These are phyloP conservation scores for Colletotrichum orchidophilum DNA, from an alignment of 2,329 filamentous ascomycete species.

Conservation along the genomic window DNA sequence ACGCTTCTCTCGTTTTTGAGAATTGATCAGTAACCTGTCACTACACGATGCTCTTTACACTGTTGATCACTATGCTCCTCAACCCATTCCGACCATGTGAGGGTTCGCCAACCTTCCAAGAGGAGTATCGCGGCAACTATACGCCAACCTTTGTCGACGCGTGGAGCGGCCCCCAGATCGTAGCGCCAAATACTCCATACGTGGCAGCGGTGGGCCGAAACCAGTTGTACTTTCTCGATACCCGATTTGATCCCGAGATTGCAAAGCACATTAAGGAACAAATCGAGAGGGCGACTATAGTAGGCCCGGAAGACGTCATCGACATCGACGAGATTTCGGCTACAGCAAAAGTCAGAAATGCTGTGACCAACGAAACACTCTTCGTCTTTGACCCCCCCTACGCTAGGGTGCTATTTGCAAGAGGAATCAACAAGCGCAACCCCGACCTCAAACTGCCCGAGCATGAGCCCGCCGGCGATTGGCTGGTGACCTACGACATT, in stretches of 20 bases:
- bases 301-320: neutral
- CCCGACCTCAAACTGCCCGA: slow-evolving; percentile 23
- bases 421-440: slow-evolving; percentile 31
- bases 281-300: slow-evolving; percentile 22
- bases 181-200: slow-evolving; percentile 34
- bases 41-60: neutral
- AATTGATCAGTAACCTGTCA: neutral
- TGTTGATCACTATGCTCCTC: neutral
- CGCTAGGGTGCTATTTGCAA: slow-evolving; percentile 29
- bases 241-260: slow-evolving; percentile 13
- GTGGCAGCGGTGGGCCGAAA: slow-evolving; percentile 29
- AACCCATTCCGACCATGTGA: neutral
- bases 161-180: slow-evolving; percentile 27
- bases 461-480: slow-evolving; percentile 13
- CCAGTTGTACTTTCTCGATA: slow-evolving; percentile 34
- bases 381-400: slow-evolving; percentile 33
- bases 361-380: slow-evolving; percentile 5
- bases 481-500: slow-evolving; percentile 21
- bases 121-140: slow-evolving; percentile 23
- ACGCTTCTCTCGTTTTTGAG: neutral
- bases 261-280: slow-evolving; percentile 32
- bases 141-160: slow-evolving; percentile 17
- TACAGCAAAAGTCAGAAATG: slow-evolving; percentile 6
- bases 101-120: neutral
- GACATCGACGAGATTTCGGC: slow-evolving; percentile 15